Conservation (phyloP, 805 yeast genomes). For the Dipodascopsis tothii region DNA sequence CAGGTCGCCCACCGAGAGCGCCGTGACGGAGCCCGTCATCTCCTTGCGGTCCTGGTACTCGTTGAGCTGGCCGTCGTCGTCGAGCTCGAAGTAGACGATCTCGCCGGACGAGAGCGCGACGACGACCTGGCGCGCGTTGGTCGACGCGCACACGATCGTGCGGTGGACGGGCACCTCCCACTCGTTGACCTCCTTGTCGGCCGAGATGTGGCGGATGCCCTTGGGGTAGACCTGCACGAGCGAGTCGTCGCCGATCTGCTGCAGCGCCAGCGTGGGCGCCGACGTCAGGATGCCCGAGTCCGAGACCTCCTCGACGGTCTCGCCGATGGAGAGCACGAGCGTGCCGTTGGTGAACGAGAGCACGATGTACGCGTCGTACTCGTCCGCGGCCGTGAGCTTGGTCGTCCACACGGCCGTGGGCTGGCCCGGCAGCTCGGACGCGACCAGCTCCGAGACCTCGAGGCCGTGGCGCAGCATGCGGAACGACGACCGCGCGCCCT, state of each 20-base stretch:
- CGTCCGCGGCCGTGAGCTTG: conserved; percentile 39
- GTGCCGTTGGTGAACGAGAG: conserved; percentile 62
- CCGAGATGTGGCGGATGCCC: conserved; percentile 56
- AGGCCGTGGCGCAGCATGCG: conserved; percentile 51
- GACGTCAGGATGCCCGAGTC: conserved; percentile 54
- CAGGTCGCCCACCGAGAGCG: conserved; percentile 42
- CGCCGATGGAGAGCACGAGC: conserved; percentile 68
- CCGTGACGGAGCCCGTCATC: conserved; percentile 43
- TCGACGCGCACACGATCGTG: conserved; percentile 49
- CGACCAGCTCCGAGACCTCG: conserved; percentile 53
- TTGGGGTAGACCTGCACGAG: conserved; percentile 65
- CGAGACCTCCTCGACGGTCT: conserved; percentile 65
- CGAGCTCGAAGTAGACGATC: conserved; percentile 75
- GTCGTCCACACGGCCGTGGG: conserved; percentile 63
- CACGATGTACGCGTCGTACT: conserved; percentile 55
- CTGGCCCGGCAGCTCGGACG: conserved; percentile 64
- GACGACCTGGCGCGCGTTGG: conserved; percentile 61
- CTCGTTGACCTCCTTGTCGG: conserved; percentile 38
- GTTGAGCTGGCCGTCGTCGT: conserved; percentile 46
- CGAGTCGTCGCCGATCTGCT: conserved; percentile 56
- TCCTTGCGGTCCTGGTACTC: conserved; percentile 63
- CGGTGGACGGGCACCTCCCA: conserved; percentile 85
- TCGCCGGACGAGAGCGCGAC: conserved; percentile 67
- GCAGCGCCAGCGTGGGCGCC: conserved; percentile 59
- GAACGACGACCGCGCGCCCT: conserved; percentile 38